Percentiles rank a stretch among this genome's conserved stretches.
phyloP scores from a whole-genome alignment of 306 rosid genomes.

The Ormosia emarginata region DNA sequence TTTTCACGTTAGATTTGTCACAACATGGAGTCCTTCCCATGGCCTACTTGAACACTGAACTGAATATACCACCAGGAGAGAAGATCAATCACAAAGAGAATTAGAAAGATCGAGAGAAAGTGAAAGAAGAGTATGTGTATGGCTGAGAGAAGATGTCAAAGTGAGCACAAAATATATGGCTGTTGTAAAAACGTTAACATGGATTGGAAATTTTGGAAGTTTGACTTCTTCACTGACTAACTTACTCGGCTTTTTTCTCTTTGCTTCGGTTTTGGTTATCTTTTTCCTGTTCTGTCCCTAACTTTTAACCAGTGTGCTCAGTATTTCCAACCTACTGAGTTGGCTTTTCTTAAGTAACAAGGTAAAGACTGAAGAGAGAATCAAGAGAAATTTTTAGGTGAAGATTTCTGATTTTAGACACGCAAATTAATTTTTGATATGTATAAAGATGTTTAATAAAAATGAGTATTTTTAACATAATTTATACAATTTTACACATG shows the following conservation, averaged over 20 bases:
- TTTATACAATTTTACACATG: too few species aligned
- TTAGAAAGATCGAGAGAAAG: too few species aligned
- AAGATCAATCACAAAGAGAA: background rate
- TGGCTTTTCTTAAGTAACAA: background rate
- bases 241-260: background rate
- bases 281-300: background rate
- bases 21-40: constrained; percentile 41
- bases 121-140: background rate
- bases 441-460: too few species aligned
- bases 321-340: background rate
- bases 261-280: background rate
- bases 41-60: background rate
- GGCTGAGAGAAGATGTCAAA: background rate
- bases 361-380: background rate
- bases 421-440: too few species aligned
- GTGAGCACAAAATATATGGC: background rate
- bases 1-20: constrained; percentile 39
- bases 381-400: too few species aligned
- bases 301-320: background rate
- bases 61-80: background rate
- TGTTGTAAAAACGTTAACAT: background rate
- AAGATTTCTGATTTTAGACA: too few species aligned
- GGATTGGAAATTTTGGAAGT: background rate
- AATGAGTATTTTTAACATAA: too few species aligned
- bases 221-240: constrained; percentile 31